Evolutionary conservation across 148 eudicot species (phyloP), one percentile per base, ranked within the genome.

Genomic region (Fallopia convolvulus): DNA sequence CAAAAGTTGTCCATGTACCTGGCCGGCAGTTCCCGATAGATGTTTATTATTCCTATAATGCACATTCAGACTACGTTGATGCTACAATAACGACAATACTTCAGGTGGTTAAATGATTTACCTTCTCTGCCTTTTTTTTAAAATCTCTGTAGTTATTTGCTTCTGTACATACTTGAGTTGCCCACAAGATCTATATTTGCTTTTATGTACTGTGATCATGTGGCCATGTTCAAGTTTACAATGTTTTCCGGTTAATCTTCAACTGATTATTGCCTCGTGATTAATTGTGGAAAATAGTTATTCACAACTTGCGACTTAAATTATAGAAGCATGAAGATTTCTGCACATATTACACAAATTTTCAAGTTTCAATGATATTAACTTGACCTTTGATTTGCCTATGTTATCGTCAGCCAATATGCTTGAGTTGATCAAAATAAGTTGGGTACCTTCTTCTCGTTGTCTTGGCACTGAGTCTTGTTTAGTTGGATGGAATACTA

Each of bases 11-110:
- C 79, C 94, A 93, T 84, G 93, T 93, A 70, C 90, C 85, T 76
- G 99, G 99, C 74, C 87, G 99, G 63, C 99, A 96, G 79, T 91
- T 86, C 81, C 98, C 99, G 49, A 97, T 95, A 74, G 97, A 95
- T 81, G 74, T 92, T 78, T 86, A 87, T 48, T 95, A 90, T 79
- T 92, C 99, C 26, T 78, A 73, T 78, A 81, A 81, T 81, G 89
- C 97, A 42, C 89, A 95, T 89, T 83, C 90, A 10, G 99, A 93
- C 84, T 91, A 88, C 72, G 82, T 96, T 72, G 98, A 96, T 84
- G 97, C 98, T 42, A 82, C 94, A 49, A 84, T 96, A 81, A 82
- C 90, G 42, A 89, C 99, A 72, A 89, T 93, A 84, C 93, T 93
- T 87, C 99, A 96, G 99, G 99, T 93, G 47, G 61, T 9, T 77